Conservation (phyloP, 2,329 filamentous ascomycete species). For the Seiridium cupressi region DNA sequence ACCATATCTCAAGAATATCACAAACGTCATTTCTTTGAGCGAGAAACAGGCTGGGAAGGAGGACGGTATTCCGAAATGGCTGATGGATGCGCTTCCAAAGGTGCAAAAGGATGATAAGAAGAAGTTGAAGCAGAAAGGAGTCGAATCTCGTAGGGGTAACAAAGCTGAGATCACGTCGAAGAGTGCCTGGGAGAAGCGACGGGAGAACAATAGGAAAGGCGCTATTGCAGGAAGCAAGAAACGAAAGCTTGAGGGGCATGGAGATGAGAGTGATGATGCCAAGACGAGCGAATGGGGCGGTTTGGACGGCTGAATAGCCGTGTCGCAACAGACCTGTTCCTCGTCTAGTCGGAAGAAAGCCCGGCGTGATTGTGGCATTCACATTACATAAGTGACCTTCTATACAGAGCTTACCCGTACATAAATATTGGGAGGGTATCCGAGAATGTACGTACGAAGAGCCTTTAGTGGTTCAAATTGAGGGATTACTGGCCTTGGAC, state of each 20-base stretch:
- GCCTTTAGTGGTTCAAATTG: too few relatives aligned
- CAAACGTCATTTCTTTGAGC: slow-evolving; percentile 84
- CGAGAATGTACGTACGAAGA: too few relatives aligned
- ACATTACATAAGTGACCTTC: too few relatives aligned
- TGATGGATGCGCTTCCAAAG: slow-evolving; percentile 82
- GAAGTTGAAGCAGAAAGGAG: slow-evolving; percentile 76
- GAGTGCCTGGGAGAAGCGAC: slow-evolving; percentile 70
- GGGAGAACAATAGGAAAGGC: slow-evolving; percentile 64
- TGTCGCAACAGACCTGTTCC: slow-evolving; percentile 31
- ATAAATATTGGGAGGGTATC: too few relatives aligned
- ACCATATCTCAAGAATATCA: slow-evolving; percentile 82
- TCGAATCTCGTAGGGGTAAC: slow-evolving; percentile 57
- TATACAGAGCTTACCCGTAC: too few relatives aligned
- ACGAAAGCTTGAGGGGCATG: slow-evolving; percentile 38
- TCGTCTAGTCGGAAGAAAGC: slow-evolving; percentile 21
- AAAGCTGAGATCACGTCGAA: slow-evolving; percentile 77
- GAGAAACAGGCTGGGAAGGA: slow-evolving; percentile 66
- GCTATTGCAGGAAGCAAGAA: slow-evolving; percentile 63
- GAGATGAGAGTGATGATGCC: slow-evolving; percentile 22
- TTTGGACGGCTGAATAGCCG: slow-evolving; percentile 39
- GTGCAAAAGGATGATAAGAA: slow-evolving; percentile 82
- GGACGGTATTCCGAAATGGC: slow-evolving; percentile 74
- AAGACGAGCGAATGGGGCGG: slow-evolving; percentile 45
- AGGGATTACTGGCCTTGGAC: too few relatives aligned
- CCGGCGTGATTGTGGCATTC: too few relatives aligned